phyloP scores from a whole-genome alignment of 768 basidiomycete species.

The Lyophyllum shimeji region DNA sequence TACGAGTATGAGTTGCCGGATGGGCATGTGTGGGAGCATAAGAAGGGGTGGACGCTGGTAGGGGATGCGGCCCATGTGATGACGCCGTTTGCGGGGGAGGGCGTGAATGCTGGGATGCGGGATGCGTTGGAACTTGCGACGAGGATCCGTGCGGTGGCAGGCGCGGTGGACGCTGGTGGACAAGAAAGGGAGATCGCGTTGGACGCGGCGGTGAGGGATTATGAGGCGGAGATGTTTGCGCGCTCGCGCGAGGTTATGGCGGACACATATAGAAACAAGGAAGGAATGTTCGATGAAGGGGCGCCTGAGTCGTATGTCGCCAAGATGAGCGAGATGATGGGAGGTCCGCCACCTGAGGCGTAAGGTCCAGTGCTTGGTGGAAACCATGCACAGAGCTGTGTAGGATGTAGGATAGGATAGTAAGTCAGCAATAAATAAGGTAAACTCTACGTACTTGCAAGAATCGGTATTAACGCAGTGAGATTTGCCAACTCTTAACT shows the following conservation, averaged over 20 bases:
- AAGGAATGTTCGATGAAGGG: slow-evolving; percentile 2
- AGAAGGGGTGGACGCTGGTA: slow-evolving; percentile 18
- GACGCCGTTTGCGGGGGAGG: slow-evolving; percentile 24
- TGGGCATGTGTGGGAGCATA: slow-evolving; percentile 12
- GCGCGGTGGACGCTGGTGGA: background rate
- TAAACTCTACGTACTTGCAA: too few relatives aligned
- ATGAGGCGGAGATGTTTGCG: slow-evolving; percentile 15
- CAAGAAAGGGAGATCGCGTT: background rate
- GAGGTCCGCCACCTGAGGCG: background rate
- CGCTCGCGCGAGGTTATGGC: slow-evolving; percentile 7
- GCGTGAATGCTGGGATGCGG: slow-evolving; percentile 22
- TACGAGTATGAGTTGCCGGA: slow-evolving; percentile 14
- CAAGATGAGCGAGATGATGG: slow-evolving; percentile 2
- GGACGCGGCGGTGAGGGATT: slow-evolving; percentile 8
- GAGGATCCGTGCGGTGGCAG: background rate
- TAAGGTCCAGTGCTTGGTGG: background rate
- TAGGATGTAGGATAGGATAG: background rate
- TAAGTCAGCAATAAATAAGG: too few relatives aligned
- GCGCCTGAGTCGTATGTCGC: slow-evolving; percentile 4
- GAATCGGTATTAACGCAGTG: too few relatives aligned
- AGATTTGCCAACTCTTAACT: too few relatives aligned
- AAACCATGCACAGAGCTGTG: background rate
- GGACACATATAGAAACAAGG: slow-evolving; percentile 9
- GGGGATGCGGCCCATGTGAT: slow-evolving; percentile 27
- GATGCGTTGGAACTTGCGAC: slow-evolving; percentile 21